These are phyloP conservation scores for Hygrocybe punicea DNA, from an alignment of 768 basidiomycete species.

Conservation along the genomic window DNA sequence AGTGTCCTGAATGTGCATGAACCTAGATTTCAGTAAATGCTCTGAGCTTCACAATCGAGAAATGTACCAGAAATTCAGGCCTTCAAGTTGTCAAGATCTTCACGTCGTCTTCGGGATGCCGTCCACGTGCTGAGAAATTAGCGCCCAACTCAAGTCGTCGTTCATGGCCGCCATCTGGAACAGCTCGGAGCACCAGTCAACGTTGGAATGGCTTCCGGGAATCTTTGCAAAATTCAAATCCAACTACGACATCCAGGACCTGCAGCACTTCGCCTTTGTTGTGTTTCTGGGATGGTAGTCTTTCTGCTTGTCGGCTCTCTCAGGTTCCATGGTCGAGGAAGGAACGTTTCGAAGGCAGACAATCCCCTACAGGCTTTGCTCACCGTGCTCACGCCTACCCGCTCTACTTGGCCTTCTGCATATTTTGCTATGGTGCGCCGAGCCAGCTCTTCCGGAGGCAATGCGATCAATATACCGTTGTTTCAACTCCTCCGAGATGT, in stretches of 20 bases:
- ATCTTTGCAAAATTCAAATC: no score
- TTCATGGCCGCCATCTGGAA: no score
- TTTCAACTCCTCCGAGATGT: slow-evolving; percentile 37
- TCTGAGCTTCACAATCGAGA: no score
- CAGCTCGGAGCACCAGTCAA: no score
- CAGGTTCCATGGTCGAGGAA: not conserved
- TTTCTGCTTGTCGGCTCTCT: not conserved
- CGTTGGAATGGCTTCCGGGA: no score
- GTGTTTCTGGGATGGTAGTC: not conserved
- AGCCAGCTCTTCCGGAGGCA: slow-evolving; percentile 9
- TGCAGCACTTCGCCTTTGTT: no score
- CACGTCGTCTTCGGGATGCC: no score
- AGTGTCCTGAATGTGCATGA: not conserved
- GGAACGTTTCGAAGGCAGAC: not conserved
- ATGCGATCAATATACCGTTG: slow-evolving; percentile 32
- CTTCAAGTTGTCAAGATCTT: no score
- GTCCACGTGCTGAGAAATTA: no score
- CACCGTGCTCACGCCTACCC: slow-evolving; percentile 42
- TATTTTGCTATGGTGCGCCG: slow-evolving; percentile 22
- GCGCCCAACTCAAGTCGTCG: no score
- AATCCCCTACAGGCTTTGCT: slow-evolving; percentile 35
- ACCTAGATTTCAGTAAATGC: not conserved
- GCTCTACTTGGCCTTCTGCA: slow-evolving; percentile 43
- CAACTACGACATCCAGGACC: no score
- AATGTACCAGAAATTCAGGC: no score